These are phyloP conservation scores for Lentithecium fluviatile DNA, from an alignment of 495 filamentous ascomycete species.

Conservation along the genomic window DNA sequence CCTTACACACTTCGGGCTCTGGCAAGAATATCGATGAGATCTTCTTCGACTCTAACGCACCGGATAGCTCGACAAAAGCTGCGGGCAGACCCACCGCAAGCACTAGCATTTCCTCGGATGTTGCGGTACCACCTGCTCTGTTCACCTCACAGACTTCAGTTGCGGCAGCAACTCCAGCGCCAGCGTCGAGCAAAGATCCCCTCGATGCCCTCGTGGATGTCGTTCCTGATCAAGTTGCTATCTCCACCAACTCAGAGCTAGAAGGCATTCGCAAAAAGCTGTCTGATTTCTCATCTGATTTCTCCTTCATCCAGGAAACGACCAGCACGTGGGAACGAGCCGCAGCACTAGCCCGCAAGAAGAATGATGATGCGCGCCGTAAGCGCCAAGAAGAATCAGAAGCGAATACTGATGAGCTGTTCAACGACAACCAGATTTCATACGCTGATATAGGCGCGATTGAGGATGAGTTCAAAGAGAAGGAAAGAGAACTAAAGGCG, in stretches of 20 bases:
- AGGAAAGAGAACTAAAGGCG: slow-evolving; percentile 53
- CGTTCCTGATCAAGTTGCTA: slow-evolving; percentile 7
- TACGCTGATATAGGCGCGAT: slow-evolving; percentile 61
- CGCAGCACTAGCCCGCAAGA: slow-evolving; percentile 46
- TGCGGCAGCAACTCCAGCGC: background rate
- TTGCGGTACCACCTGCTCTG: slow-evolving; percentile 15
- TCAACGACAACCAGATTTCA: slow-evolving; percentile 59
- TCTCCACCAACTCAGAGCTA: slow-evolving; percentile 6
- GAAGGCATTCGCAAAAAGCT: slow-evolving; percentile 6
- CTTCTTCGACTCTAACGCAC: slow-evolving; percentile 17
- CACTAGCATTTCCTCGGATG: slow-evolving; percentile 2
- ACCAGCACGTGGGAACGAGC: slow-evolving; percentile 50
- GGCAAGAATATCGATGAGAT: slow-evolving; percentile 28
- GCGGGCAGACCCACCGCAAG: slow-evolving; percentile 19
- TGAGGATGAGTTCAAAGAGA: slow-evolving; percentile 60
- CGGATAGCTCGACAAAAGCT: slow-evolving; percentile 7
- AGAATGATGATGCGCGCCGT: slow-evolving; percentile 51
- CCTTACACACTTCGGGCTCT: background rate
- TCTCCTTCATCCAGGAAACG: slow-evolving; percentile 51
- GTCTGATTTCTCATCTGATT: slow-evolving; percentile 40
- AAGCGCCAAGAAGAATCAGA: slow-evolving; percentile 57
- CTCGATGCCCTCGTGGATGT: slow-evolving; percentile 11
- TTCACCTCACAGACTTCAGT: slow-evolving; percentile 1
- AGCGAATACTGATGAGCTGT: slow-evolving; percentile 54
- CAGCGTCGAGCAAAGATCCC: slow-evolving; percentile 3